Evolutionary conservation across 768 basidiomycete species (phyloP).

Genomic region (Amanita polypyramis): DNA sequence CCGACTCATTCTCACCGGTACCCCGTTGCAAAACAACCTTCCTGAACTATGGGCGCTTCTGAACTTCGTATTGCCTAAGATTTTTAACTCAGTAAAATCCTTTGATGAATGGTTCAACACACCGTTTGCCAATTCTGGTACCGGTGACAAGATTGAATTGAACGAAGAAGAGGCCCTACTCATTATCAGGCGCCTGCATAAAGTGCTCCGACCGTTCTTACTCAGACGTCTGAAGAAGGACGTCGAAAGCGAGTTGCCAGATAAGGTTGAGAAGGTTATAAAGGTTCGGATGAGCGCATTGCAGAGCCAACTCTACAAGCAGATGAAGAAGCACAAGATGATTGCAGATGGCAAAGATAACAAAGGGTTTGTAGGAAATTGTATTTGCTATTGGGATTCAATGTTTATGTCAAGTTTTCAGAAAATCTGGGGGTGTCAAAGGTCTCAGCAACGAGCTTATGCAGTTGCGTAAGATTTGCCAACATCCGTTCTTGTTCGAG

Average conservation of each 20-base stretch:
- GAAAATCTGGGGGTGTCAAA: constrained; percentile 71
- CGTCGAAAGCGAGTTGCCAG: constrained; percentile 90
- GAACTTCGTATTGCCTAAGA: constrained; percentile 89
- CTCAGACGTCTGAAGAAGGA: constrained; percentile 91
- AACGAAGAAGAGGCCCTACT: constrained; percentile 99
- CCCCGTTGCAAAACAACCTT: constrained; percentile 93
- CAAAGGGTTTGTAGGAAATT: constrained; percentile 50
- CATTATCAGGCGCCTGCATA: constrained; percentile 92
- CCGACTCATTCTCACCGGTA: constrained; percentile 91
- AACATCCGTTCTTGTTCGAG: constrained; percentile 95
- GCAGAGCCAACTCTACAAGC: constrained; percentile 89
- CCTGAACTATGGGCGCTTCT: constrained; percentile 93
- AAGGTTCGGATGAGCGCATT: constrained; percentile 91
- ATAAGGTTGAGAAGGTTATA: constrained; percentile 97
- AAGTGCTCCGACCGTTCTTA: constrained; percentile 92
- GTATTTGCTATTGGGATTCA: neutral
- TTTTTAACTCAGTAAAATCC: constrained; percentile 98
- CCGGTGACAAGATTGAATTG: constrained; percentile 95
- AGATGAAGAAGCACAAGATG: constrained; percentile 98
- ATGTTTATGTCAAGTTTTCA: constrained; percentile 17
- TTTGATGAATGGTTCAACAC: constrained; percentile 99
- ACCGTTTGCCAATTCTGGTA: constrained; percentile 97
- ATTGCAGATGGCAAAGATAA: constrained; percentile 72
- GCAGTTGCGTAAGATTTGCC: constrained; percentile 97
- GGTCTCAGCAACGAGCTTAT: constrained; percentile 92